phyloP scores from a whole-genome alignment of 1,139 yeast species.

The Blastobotrys persicus region DNA sequence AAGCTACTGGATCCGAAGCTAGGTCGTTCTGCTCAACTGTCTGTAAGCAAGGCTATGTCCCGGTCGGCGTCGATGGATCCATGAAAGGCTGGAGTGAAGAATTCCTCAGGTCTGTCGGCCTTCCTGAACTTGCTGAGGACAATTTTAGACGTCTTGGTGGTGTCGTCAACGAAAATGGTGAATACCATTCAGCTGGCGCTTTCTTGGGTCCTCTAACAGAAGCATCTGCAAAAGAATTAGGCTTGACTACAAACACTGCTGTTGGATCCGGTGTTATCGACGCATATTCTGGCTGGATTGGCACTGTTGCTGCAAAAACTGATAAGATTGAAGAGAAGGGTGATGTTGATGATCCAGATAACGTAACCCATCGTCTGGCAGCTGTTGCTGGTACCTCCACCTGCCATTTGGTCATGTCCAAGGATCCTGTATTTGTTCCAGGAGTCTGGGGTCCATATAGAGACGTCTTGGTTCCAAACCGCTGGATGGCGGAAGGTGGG shows the following conservation, averaged over 20 bases:
- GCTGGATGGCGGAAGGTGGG: slow-evolving; percentile 99
- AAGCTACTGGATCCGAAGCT: slow-evolving; percentile 83
- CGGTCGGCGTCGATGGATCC: slow-evolving; percentile 80
- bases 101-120: slow-evolving; percentile 63
- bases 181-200: slow-evolving; percentile 83
- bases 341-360: slow-evolving; percentile 42
- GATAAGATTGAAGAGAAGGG: slow-evolving; percentile 21
- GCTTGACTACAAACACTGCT: slow-evolving; percentile 71
- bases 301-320: slow-evolving; percentile 90
- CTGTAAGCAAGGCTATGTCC: slow-evolving; percentile 94
- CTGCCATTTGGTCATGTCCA: slow-evolving; percentile 87
- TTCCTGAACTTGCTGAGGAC: slow-evolving; percentile 74
- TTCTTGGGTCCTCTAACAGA: slow-evolving; percentile 68
- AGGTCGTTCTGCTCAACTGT: slow-evolving; percentile 88
- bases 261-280: slow-evolving; percentile 97
- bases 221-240: slow-evolving; percentile 76
- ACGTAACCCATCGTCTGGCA: slow-evolving; percentile 80
- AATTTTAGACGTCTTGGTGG: slow-evolving; percentile 84
- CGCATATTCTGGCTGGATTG: slow-evolving; percentile 98
- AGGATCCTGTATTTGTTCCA: slow-evolving; percentile 81
- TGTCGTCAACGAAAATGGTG: slow-evolving; percentile 65
- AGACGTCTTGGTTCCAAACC: slow-evolving; percentile 83
- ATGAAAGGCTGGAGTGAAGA: slow-evolving; percentile 86
- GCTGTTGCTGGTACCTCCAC: slow-evolving; percentile 99
- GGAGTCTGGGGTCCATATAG: slow-evolving; percentile 99